Evolutionary conservation across 2,329 filamentous ascomycete species (phyloP), one percentile per base, ranked within the genome.

Genomic region (Penicillium hesseltinei): DNA sequence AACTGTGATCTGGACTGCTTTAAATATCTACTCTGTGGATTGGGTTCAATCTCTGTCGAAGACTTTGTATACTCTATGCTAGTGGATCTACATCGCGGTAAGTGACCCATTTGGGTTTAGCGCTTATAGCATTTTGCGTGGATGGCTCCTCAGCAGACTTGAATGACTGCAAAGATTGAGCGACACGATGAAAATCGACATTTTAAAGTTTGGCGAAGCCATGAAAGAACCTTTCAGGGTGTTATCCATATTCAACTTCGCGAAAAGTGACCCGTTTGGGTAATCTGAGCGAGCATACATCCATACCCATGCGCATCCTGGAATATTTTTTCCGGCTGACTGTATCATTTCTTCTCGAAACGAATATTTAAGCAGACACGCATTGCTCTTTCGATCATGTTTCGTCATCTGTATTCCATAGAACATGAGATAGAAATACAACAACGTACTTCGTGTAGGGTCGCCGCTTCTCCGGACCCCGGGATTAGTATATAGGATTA

Each of bases 401-500:
- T 35, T 15, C 13, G 0, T 47, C 19, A 23, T 7, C 29, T 23
- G 29, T 17, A 21, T 46, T 33, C 11, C 4, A 11, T 44, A 29
- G 8, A 31, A 46, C 5, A 2, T 10, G 44, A 10, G 19, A 4
- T 23, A 46, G 29, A 46, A 17, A 17, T 13, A 19, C 11, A 21
- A 33, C 6, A 23, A 17, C 27, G 1, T 10, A 10, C 15, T 48
- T 51, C 35, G 36, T 39, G 5, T 13, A 49, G 23, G 35, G 23
- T 39, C 23, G 29, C 19, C 21, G 25, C 59, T 60, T 36, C 57
- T 61, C 60, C 60, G 62, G 59, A 59, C 54, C 56, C 53, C 59
- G 65, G 65, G 62, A 51, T 47, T n/a, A n/a, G 5, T 36, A 47
- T 3, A 10, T 42, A 60, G 65, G 64, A 66, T 54, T 43, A 68